Base-by-base conservation (phyloP, 1,284 basidiomycete genomes). In the Tilletia indica region DNA sequence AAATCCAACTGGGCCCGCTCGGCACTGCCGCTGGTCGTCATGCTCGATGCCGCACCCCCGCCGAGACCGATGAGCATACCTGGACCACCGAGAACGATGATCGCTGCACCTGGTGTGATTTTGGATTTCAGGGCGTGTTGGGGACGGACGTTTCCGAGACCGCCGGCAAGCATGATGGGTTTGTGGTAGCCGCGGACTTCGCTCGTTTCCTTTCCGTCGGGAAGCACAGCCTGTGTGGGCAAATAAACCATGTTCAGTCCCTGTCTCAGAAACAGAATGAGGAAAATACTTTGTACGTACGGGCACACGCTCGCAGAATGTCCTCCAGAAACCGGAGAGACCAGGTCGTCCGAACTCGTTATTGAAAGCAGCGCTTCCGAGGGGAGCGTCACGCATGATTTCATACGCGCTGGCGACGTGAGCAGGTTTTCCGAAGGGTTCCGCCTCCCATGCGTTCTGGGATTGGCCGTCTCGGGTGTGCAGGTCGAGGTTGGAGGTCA, bases 121-220 rank as follows among this genome's bases (percentile, higher is more conserved):
- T 71, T 69, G 54, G 77, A 78, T 70, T 83, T 83, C 75, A 79
- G 77, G 12, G 80, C 78, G 70, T 81, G 78, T 70, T 78, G 72
- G 64, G 82, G 82, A 19, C 82, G 89, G 49, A 99, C 95, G 80
- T 93, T 97, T 9, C 96, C 96, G 72, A 96, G 89, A 54, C 96
- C 96, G 67, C 96, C 96, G 19, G 97, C 97, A 76, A 99, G 92
- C 97, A 99, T 99, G 87, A 99, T 97, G 16, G 96, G 96, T 85
- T 99, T 99, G 87, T 99, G 97, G 86, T 97, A 99, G 0, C 96
- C 96, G 72, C 94, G 88, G n/a, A 95, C 87, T 82, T 94, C 91
- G 66, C 56, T 48, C 4, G 61, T 47, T 67, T 73, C 75, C 42
- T 76, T 56, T 8, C 48, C 73, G 9, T 67, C 71, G 4, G 67